Base-by-base conservation (phyloP, 768 basidiomycete genomes). In the Rhizopogon vinicolor region DNA sequence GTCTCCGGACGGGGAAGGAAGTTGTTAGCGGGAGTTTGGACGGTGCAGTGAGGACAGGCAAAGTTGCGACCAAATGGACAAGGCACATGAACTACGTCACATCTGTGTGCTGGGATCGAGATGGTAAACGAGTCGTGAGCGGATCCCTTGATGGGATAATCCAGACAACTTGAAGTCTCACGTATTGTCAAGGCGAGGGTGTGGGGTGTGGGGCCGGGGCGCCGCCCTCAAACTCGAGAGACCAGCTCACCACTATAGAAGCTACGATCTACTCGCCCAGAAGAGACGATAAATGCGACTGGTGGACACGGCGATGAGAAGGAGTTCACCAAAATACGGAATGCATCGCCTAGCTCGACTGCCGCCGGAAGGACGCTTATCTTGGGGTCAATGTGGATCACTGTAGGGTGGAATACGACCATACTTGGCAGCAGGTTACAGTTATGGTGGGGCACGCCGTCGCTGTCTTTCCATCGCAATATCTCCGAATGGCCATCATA, bases 231-330 rank as follows among this genome's bases (percentile, higher is more conserved):
- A 16, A 10, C 10, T 25, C n/a, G 13, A 35, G 13, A 35, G 12
- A 31, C 18, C 8, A 5, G 28, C 5, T 4, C 18, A 31, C 3
- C 9, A 14, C 22, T 5, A 2, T 25, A 4, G 25, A 25, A 14
- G 3, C 5, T 2, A 73, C 76, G 49, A 59, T 65, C 58, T 72
- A 25, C 25, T 4, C 25, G 0, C 25, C 25, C 25, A 25, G 25
- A 25, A 25, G 25, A 25, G 4, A 68, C 67, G 42, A 66, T 72
- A 44, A 64, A 81, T 46, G 58, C 52, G 8, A 46, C 43, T 33
- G 55, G 57, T 14, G 45, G 44, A 19, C 7, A 37, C 72, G 72
- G 2, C 71, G 9, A 37, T 9, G 3, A 13, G 10, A 12, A 37
- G 12, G 35, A 13, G 12, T 37, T 5, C 4, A 37, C 46, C 7